Evolutionary conservation across 495 filamentous ascomycete species (phyloP), one percentile per base, ranked within the genome.

Genomic region (Neurospora tetrasperma): DNA sequence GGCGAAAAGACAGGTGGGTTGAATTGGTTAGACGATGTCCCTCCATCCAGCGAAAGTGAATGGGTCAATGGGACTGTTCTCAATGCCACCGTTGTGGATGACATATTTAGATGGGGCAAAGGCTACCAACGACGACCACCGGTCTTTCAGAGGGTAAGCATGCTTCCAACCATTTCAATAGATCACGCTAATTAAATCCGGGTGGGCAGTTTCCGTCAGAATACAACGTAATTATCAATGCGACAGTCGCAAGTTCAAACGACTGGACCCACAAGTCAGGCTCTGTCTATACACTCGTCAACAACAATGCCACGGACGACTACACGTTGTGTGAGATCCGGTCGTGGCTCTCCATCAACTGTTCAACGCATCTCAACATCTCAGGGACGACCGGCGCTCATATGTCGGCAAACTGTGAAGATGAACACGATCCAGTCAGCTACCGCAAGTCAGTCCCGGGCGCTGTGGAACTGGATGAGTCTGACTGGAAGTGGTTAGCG

Each of bases 211-310:
- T 83, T 14, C 92, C 91, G 0, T 75, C 79, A 9, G 77, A 85
- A 2, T 89, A 85, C 81, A 93, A 94, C 79, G 91, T 91, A 1
- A 83, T 94, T 43, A 78, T 88, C 72, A 91, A 92, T 71, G 85
- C 84, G 0, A 74, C 75, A 1, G 69, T 74, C 1, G 16, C n/a
- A 35, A 16, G 48, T 14, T 66, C 54, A 66, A 66, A 7, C 3
- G 12, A 59, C 48, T 12, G 84, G 75, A 41, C 18, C 23, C 59
- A 73, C 71, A 76, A 76, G 16, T 77, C 84, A 8, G 83, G 89
- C 71, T 79, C 88, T 0, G 80, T 93, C 0, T 94, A 93, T 76
- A 48, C 93, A 0, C 84, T 94, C 2, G 90, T 86, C 27, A 86
- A 88, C n/a, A 77, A 83, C 10, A 78, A 79, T 2, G 14, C 69